Evolutionary conservation across 2,329 filamentous ascomycete genomes (phyloP).

Genomic region (Phyllachora maydis): DNA sequence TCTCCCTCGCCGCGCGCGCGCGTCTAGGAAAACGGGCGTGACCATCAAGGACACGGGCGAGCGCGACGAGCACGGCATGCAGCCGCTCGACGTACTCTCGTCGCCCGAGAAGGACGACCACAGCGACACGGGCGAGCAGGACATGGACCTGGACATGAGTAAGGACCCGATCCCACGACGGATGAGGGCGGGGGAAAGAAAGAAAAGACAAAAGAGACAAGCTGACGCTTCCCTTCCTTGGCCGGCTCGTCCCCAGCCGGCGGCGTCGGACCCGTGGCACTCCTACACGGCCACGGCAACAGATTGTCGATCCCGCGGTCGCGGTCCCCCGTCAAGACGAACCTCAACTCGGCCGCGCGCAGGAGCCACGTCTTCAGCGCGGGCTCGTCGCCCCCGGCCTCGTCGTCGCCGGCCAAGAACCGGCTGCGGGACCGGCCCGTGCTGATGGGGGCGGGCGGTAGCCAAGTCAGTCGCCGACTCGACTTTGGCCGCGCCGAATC

Average conservation of each 20-base stretch:
- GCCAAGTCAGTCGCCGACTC: constrained; percentile 29
- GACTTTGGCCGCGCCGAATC: constrained; percentile 24
- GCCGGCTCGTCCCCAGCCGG: constrained; percentile 17
- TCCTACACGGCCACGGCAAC: constrained; percentile 28
- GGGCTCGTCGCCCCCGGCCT: constrained; percentile 28
- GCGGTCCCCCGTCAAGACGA: constrained; percentile 42
- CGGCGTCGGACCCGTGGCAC: constrained; percentile 18
- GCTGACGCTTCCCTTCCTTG: too few relatives aligned
- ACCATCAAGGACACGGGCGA: constrained; percentile 57
- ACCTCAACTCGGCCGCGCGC: constrained; percentile 37
- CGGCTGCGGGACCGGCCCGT: too few relatives aligned
- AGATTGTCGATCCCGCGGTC: constrained; percentile 23
- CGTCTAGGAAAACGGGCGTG: constrained; percentile 67
- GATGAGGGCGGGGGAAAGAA: too few relatives aligned
- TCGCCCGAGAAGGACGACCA: constrained; percentile 46
- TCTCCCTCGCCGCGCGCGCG: too few relatives aligned
- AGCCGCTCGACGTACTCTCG: constrained; percentile 69
- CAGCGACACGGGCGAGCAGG: constrained; percentile 18
- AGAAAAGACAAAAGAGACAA: too few relatives aligned
- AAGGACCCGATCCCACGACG: too few relatives aligned
- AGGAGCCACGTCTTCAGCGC: constrained; percentile 35
- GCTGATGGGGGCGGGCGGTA: too few relatives aligned
- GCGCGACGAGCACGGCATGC: constrained; percentile 82
- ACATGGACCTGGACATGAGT: constrained; percentile 27
- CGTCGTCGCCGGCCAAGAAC: constrained; percentile 6